Percentiles rank a stretch among this genome's conserved stretches.
These are phyloP conservation scores for Citrus trifoliata DNA, from an alignment of 345 rosid species.

Conservation along the genomic window DNA sequence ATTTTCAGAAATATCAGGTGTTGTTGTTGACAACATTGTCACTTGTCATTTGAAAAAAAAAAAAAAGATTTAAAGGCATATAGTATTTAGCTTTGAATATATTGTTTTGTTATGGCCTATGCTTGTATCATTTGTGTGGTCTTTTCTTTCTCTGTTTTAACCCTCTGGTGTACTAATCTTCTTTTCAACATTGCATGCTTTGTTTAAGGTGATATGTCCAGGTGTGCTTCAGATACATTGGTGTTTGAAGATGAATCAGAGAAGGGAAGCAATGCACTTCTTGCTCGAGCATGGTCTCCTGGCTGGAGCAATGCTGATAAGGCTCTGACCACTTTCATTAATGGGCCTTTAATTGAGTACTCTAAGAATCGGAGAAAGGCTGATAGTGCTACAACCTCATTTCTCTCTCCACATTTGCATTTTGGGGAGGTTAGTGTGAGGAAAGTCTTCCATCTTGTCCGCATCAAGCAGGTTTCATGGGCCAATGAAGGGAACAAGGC, in stretches of 20 bases:
- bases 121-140: neutral
- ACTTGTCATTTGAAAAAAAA: neutral
- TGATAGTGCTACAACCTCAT: constrained; percentile 95
- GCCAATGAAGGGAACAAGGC: constrained; percentile 90
- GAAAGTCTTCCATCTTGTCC: constrained; percentile 90
- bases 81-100: neutral
- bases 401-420: constrained; percentile 95
- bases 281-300: constrained; percentile 97
- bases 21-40: neutral
- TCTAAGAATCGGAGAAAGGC: constrained; percentile 88
- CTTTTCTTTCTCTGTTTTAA: neutral
- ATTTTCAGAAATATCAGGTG: neutral
- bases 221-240: constrained; percentile 62
- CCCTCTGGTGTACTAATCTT: neutral
- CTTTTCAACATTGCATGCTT: neutral
- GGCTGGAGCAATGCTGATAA: constrained; percentile 96
- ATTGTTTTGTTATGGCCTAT: neutral
- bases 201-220: constrained; percentile 68
- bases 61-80: neutral
- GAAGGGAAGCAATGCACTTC: constrained; percentile 96
- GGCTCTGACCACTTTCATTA: constrained; percentile 81
- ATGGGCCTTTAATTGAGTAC: constrained; percentile 86
- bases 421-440: constrained; percentile 97
- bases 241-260: constrained; percentile 89
- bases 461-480: constrained; percentile 91